Evolutionary conservation across 2,329 filamentous ascomycete genomes (phyloP).

Genomic region (Reticulascus tulasneorum): DNA sequence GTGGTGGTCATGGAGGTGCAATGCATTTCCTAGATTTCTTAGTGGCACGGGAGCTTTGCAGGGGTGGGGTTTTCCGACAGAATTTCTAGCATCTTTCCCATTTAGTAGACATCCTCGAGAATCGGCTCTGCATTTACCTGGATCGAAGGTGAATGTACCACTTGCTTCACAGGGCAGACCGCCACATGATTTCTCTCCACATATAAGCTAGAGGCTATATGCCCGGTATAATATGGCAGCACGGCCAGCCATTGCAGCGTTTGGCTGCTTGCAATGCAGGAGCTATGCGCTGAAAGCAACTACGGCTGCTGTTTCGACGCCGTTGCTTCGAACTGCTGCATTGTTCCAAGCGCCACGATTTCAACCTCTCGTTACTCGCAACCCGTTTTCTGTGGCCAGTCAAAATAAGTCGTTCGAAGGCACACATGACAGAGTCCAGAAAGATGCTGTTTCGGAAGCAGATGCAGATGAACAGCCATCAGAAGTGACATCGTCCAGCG

Average conservation of each 20-base stretch:
- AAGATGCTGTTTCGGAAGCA: background rate
- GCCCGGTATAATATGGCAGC: conserved; percentile 16
- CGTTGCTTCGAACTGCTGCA: conserved; percentile 4
- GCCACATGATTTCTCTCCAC: background rate
- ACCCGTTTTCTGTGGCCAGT: conserved; percentile 19
- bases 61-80: too few relatives aligned
- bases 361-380: conserved; percentile 15
- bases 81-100: too few relatives aligned
- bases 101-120: too few relatives aligned
- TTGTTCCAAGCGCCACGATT: background rate
- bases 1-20: too few relatives aligned
- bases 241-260: conserved; percentile 16
- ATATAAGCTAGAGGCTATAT: too few relatives aligned
- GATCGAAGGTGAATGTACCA: too few relatives aligned
- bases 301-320: conserved; percentile 5
- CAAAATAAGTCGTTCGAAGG: conserved; percentile 1
- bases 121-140: too few relatives aligned
- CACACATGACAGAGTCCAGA: background rate
- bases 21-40: too few relatives aligned
- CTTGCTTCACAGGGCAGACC: too few relatives aligned
- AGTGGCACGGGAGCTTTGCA: too few relatives aligned
- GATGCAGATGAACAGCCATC: background rate
- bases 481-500: conserved; percentile 5
- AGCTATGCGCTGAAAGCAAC: conserved; percentile 19
- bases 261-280: conserved; percentile 23